Conservation (phyloP, 1,284 basidiomycete genomes). For the Ceratobasidium sp. region DNA sequence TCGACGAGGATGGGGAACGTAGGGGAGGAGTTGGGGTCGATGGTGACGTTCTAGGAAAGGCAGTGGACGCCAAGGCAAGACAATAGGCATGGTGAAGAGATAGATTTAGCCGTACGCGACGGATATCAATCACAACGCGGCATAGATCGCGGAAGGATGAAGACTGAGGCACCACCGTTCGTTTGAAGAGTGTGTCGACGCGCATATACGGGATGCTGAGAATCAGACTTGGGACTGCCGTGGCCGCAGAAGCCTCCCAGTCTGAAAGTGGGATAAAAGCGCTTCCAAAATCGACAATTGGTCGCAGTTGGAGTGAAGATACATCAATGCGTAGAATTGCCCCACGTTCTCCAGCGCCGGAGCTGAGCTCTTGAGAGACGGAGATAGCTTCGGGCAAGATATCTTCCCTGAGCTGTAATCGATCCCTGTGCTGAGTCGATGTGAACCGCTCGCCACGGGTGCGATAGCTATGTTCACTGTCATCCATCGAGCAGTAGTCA, state of each 20-base stretch:
- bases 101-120: slow-evolving; percentile 20
- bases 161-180: slow-evolving; percentile 21
- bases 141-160: slow-evolving; percentile 14
- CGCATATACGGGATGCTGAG: slow-evolving; percentile 32
- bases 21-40: slow-evolving; percentile 63
- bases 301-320: slow-evolving; percentile 45
- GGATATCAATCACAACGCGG: slow-evolving; percentile 25
- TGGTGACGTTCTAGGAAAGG: slow-evolving; percentile 56
- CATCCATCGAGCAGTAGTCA: slow-evolving; percentile 71
- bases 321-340: slow-evolving; percentile 50
- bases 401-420: slow-evolving; percentile 72
- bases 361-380: slow-evolving; percentile 52
- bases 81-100: slow-evolving; percentile 40
- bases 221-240: slow-evolving; percentile 21
- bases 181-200: slow-evolving; percentile 33
- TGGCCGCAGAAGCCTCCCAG: slow-evolving; percentile 42
- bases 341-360: slow-evolving; percentile 56
- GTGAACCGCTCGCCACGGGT: slow-evolving; percentile 59
- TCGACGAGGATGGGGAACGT: slow-evolving; percentile 61
- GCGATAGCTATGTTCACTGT: slow-evolving; percentile 62
- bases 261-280: slow-evolving; percentile 39
- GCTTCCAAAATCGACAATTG: slow-evolving; percentile 47
- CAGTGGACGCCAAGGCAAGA: slow-evolving; percentile 28
- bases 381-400: slow-evolving; percentile 53
- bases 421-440: slow-evolving; percentile 63